Evolutionary conservation across 345 rosid genomes (phyloP).

Genomic region (Aquilaria sinensis): DNA sequence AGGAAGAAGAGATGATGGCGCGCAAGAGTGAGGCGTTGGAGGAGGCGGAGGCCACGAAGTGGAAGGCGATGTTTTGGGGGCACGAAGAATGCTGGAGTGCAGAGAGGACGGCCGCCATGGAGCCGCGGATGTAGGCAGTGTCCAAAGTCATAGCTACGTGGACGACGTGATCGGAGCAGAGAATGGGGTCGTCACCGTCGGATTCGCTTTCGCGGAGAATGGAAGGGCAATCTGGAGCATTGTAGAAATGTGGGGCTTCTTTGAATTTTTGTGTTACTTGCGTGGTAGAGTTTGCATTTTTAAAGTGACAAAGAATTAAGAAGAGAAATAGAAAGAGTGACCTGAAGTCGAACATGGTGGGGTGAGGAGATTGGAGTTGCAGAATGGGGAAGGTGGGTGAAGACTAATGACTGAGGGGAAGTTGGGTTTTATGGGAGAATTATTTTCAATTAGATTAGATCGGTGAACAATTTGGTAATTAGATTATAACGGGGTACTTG

Average conservation of each 20-base stretch:
- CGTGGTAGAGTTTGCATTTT: conserved; percentile 15
- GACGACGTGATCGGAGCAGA: conserved; percentile 67
- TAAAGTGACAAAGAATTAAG: not conserved
- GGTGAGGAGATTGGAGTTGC: not conserved
- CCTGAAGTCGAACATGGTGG: conserved; percentile 12
- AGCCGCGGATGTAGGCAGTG: conserved; percentile 79
- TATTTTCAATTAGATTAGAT: not conserved
- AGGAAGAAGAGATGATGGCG: conserved; percentile 63
- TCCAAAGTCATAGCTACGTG: conserved; percentile 96
- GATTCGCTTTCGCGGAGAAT: conserved; percentile 11
- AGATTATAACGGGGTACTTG: no score
- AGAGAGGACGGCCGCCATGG: conserved; percentile 88
- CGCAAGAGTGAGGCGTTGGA: conserved; percentile 46
- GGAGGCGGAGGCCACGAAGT: conserved; percentile 67
- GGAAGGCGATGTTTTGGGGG: conserved; percentile 76
- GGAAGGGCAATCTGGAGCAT: conserved; percentile 66
- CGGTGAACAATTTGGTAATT: no score
- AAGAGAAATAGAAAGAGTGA: conserved; percentile 10
- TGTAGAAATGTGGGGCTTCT: conserved; percentile 93
- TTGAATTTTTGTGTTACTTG: conserved; percentile 45
- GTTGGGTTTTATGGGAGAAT: conserved; percentile 1
- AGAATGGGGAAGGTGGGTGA: conserved; percentile 3
- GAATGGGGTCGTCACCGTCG: conserved; percentile 20
- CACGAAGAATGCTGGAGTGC: conserved; percentile 90
- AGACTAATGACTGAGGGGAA: no score